Conservation (phyloP, 1,284 basidiomycete species). For the Leccinum griseonigrum region DNA sequence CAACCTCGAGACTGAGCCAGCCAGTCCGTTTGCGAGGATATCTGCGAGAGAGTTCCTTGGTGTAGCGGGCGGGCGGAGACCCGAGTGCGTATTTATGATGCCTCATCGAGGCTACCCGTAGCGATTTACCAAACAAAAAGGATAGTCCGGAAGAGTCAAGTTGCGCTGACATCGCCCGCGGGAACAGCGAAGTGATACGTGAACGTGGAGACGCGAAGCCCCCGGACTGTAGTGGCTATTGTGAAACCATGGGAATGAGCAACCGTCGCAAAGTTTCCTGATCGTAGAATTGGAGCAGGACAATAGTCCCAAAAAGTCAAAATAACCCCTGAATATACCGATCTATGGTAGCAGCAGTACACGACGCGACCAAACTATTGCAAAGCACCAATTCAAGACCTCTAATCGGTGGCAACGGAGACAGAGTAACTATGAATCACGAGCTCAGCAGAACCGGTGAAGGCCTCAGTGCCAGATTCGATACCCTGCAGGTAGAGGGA, state of each 20-base stretch:
- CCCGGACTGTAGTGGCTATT: conserved; percentile 21
- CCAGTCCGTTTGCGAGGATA: conserved; percentile 24
- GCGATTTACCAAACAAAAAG: conserved; percentile 25
- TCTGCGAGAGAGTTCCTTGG: conserved; percentile 7
- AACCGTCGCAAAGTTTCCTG: conserved; percentile 2
- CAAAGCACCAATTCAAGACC: background rate
- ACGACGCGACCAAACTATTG: background rate
- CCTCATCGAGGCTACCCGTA: conserved; percentile 1
- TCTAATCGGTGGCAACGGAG: conserved; percentile 19
- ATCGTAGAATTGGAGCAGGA: conserved; percentile 16
- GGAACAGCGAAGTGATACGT: conserved; percentile 15
- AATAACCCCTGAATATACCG: conserved; percentile 14
- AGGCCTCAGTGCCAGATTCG: conserved; percentile 48
- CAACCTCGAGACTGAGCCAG: conserved; percentile 28
- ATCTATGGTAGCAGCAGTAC: background rate
- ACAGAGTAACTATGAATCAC: conserved; percentile 39
- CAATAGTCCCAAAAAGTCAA: conserved; percentile 24
- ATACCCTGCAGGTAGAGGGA: conserved; percentile 46
- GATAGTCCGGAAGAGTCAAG: conserved; percentile 5
- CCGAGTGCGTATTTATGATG: conserved; percentile 24
- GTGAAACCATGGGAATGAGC: conserved; percentile 30
- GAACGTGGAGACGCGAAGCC: conserved; percentile 21
- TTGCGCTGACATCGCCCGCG: conserved; percentile 1
- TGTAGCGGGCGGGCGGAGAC: background rate
- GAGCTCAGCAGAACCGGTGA: conserved; percentile 43